Base-by-base conservation (phyloP, 495 filamentous ascomycete species). In the Chlorociboria aeruginascens region DNA sequence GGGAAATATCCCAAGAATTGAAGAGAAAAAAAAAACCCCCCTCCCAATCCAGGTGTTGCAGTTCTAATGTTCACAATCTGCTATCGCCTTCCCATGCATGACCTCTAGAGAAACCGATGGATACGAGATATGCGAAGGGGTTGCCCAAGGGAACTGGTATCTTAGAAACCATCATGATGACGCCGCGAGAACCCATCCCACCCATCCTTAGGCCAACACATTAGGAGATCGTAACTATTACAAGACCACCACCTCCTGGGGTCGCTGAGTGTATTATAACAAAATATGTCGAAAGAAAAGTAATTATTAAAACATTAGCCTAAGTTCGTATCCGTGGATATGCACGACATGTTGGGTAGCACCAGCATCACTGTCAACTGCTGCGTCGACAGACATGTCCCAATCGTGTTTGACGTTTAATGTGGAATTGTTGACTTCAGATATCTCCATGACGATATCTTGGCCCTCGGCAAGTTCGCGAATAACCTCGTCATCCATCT, bases 401-500 rank as follows among this genome's bases (percentile, higher is more conserved):
- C 73, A 77, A 46, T 76, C 72, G 58, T 54, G 56, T 69, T 76
- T 35, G 63, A 54, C 20, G n/a, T 63, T 58, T 1, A 54, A 45
- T 14, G 31, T 3, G 53, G 45, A n/a, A 53, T 53, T 54, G 29
- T 60, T 51, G 10, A 74, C 52, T 41, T 72, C 66, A 8, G 49
- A 52, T 31, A 78, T 58, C 46, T 76, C 71, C 40, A 78, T 63
- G 2, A 54, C 72, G 81, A 98, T 89, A 57, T 95, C 90, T 58
- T 96, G 86, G 7, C 89, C 88, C 65, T 98, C 92, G 0, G 80
- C 72, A 12, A 97, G 70, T 61, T 89, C 83, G n/a, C 75, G 75
- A 14, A 98, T 79, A 29, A 92, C 80, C 40, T 95, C 88, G 51
- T 98, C 86, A 61, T 98, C 92, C 45, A 97, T 72, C 61, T 89